A percentile compares a stretch with the other conserved stretches of the same genome.
phyloP scores from a whole-genome alignment of 2,329 filamentous ascomycete genomes.

The Mycosphaerella sp. region DNA sequence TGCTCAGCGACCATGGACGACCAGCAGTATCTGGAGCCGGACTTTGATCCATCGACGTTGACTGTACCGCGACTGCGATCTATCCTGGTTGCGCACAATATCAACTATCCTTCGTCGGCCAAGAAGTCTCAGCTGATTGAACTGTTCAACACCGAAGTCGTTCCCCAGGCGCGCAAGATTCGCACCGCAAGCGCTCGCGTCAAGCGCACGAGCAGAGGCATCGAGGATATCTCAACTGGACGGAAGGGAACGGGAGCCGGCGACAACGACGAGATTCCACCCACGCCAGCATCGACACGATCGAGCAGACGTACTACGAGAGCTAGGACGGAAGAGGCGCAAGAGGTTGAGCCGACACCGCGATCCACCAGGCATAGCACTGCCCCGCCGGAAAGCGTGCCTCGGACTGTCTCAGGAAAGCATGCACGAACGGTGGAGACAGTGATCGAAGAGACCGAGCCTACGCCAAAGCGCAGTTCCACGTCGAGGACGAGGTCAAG shows the following conservation, averaged over 20 bases:
- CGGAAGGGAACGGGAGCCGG: slow-evolving; percentile 52
- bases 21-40: slow-evolving; percentile 75
- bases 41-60: slow-evolving; percentile 75
- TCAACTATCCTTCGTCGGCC: slow-evolving; percentile 78
- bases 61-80: slow-evolving; percentile 85
- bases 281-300: slow-evolving; percentile 30
- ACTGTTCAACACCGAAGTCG: slow-evolving; percentile 71
- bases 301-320: slow-evolving; percentile 29
- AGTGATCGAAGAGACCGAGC: slow-evolving; percentile 33
- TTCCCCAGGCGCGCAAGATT: slow-evolving; percentile 71
- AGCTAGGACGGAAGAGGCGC: slow-evolving; percentile 37
- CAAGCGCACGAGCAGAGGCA: slow-evolving; percentile 81
- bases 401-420: slow-evolving; percentile 38
- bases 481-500: slow-evolving; percentile 15
- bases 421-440: slow-evolving; percentile 36
- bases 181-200: slow-evolving; percentile 68
- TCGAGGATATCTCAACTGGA: slow-evolving; percentile 58
- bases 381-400: slow-evolving; percentile 30
- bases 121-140: slow-evolving; percentile 87
- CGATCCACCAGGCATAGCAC: slow-evolving; percentile 30
- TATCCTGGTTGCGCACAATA: slow-evolving; percentile 82
- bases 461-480: slow-evolving; percentile 22
- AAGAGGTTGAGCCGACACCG: slow-evolving; percentile 29
- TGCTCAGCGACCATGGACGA: slow-evolving; percentile 45
- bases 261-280: slow-evolving; percentile 45